These are phyloP conservation scores for Tagetes patula DNA, from an alignment of 129 eudicot species.

Conservation along the genomic window DNA sequence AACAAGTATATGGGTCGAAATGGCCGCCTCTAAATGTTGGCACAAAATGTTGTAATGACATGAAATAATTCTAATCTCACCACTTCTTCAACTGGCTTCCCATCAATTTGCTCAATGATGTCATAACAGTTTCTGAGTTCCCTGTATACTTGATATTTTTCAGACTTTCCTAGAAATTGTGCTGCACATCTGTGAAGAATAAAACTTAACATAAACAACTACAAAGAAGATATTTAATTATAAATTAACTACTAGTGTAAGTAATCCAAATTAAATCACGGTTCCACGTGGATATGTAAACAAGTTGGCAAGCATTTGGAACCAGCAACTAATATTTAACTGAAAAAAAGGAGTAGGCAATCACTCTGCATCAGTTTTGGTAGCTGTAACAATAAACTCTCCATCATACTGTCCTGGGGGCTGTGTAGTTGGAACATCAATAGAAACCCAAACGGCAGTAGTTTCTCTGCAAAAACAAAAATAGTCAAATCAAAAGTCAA, in stretches of 20 bases:
- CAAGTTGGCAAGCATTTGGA: constrained; percentile 19
- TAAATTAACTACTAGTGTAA: not conserved
- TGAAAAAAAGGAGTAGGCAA: constrained; percentile 54
- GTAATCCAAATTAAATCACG: not conserved
- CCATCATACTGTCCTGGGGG: constrained; percentile 94
- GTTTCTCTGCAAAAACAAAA: constrained; percentile 64
- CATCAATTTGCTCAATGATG: constrained; percentile 71
- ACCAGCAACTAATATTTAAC: constrained; percentile 38
- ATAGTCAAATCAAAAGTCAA: constrained; percentile 7
- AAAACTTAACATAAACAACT: constrained; percentile 29
- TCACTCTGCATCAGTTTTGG: constrained; percentile 83
- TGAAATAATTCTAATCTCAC: constrained; percentile 49
- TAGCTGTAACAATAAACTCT: constrained; percentile 73
- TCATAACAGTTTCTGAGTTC: constrained; percentile 81
- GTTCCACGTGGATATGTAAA: constrained; percentile 22
- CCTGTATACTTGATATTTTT: constrained; percentile 68
- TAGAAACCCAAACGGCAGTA: constrained; percentile 75
- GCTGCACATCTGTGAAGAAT: constrained; percentile 57
- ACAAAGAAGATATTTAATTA: not conserved
- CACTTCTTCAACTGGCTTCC: constrained; percentile 70
- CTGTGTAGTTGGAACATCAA: constrained; percentile 76
- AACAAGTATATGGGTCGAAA: not conserved
- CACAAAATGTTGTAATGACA: constrained; percentile 5
- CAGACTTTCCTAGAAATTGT: constrained; percentile 62
- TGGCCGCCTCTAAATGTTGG: constrained; percentile 13